Evolutionary conservation across 2,329 filamentous ascomycete species (phyloP), one percentile per base, ranked within the genome.

Genomic region (Sporothrix brasiliensis): DNA sequence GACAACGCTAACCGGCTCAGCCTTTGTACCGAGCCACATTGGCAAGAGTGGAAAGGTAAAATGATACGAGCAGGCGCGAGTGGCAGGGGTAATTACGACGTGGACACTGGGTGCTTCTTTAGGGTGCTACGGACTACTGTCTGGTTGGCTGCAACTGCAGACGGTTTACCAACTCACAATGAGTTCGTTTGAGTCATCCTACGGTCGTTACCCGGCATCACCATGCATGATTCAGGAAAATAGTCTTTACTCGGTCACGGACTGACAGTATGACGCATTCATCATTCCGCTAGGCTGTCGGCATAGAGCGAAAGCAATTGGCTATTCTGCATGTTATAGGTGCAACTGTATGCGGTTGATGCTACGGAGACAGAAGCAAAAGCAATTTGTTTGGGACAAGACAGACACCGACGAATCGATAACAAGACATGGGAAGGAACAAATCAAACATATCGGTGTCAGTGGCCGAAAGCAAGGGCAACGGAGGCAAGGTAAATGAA

Each of bases 161-260:
- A 66, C 21, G 47, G 39, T 47, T 39, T 24, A 41, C 65, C 52
- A 14, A 53, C 65, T 54, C 65, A 56, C 19, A 24, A 44, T 67
- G 65, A 67, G n/a, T 54, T 54, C 52, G 44, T 52, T 67, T 67
- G 50, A 67, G n/a, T 67, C 65, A 67, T 67, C 49, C 44, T 44
- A 41, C 50, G 65, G 49, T 4, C 41, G 49, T 67, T 66, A 19
- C 27, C 13, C 13, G 1, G 19, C 30, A 16, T 6, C 10, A 24
- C 61, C 30, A 50, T 10, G 41, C 60, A 30, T 50, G 44, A 30
- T 47, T 61, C 11, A 6, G 10, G 58, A 11, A 47, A 61, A 4
- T 44, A 44, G 41, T 44, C 9, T 61, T n/a, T 1, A 50, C 24
- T 19, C 21, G 11, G 10, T 19, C 10, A 19, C 21, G 11, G 21